Percentiles rank a stretch among this genome's conserved stretches.
phyloP scores from a whole-genome alignment of 2,329 filamentous ascomycete species.

The Stemphylium lycopersici region DNA sequence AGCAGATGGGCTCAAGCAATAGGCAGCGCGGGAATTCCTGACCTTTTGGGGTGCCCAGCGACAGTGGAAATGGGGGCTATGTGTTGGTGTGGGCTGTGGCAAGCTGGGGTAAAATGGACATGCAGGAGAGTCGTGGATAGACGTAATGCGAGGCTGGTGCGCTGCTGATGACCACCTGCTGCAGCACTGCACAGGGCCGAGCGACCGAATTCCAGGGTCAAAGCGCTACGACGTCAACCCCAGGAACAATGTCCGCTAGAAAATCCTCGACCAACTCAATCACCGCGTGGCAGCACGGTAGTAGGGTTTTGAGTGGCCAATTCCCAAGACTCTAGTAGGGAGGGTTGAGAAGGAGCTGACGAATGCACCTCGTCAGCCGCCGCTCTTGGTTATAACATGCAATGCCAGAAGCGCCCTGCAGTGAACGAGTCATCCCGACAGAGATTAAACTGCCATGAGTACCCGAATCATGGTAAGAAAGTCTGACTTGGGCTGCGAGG shows the following conservation, averaged over 20 bases:
- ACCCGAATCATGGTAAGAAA: neutral
- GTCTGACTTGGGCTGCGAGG: neutral
- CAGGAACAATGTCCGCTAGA: neutral
- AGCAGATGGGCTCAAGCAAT: constrained; percentile 12
- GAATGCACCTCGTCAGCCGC: constrained; percentile 11
- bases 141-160: constrained; percentile 18
- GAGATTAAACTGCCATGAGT: neutral
- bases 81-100: constrained; percentile 12
- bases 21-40: neutral
- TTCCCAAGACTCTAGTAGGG: neutral
- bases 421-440: neutral
- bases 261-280: neutral
- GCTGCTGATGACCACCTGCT: constrained; percentile 15
- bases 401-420: constrained; percentile 2
- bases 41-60: neutral
- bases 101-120: constrained; percentile 14
- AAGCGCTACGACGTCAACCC: constrained; percentile 17
- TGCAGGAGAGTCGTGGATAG: constrained; percentile 15
- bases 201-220: constrained; percentile 15
- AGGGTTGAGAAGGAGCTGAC: constrained; percentile 7
- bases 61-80: constrained; percentile 1
- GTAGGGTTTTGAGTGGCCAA: neutral
- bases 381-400: constrained; percentile 6
- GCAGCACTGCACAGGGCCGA: constrained; percentile 9
- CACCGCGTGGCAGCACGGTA: neutral